Evolutionary conservation across 2,329 filamentous ascomycete species (phyloP).

Genomic region (Diaporthe capsici): DNA sequence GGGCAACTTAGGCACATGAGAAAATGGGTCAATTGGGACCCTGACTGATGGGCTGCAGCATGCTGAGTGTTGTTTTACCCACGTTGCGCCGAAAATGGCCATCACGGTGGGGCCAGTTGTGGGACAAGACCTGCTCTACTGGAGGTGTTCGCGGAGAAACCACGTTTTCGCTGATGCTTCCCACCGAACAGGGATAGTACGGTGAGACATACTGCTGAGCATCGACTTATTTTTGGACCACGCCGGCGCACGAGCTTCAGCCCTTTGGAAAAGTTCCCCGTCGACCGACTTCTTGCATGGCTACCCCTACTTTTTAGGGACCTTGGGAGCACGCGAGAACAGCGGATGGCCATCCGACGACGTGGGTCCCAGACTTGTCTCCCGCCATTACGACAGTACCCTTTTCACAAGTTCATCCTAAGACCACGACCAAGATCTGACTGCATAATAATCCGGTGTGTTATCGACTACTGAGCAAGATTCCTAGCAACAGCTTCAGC

Average conservation of each 20-base stretch:
- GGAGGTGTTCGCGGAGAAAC: not conserved
- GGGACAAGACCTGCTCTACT: not conserved
- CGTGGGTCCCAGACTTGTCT: not conserved
- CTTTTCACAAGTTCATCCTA: not conserved
- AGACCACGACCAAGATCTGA: not conserved
- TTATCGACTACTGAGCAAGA: not conserved
- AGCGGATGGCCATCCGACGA: not conserved
- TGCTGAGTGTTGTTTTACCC: not conserved
- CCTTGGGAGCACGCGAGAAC: not conserved
- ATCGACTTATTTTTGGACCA: constrained; percentile 12
- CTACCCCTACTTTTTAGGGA: not conserved
- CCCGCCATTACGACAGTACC: not conserved
- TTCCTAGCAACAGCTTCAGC: constrained; percentile 8
- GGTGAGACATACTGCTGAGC: not conserved
- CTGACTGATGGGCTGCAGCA: not conserved
- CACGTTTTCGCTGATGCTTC: not conserved
- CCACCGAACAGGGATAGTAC: not conserved
- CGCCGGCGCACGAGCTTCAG: not conserved
- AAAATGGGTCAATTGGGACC: not conserved
- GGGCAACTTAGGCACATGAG: not conserved
- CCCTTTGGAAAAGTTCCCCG: not conserved
- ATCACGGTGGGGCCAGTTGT: not conserved
- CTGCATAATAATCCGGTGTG: constrained; percentile 4
- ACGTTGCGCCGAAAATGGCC: not conserved
- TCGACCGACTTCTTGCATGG: not conserved